phyloP scores from a whole-genome alignment of 345 rosid species.

The Lumnitzera racemosa region DNA sequence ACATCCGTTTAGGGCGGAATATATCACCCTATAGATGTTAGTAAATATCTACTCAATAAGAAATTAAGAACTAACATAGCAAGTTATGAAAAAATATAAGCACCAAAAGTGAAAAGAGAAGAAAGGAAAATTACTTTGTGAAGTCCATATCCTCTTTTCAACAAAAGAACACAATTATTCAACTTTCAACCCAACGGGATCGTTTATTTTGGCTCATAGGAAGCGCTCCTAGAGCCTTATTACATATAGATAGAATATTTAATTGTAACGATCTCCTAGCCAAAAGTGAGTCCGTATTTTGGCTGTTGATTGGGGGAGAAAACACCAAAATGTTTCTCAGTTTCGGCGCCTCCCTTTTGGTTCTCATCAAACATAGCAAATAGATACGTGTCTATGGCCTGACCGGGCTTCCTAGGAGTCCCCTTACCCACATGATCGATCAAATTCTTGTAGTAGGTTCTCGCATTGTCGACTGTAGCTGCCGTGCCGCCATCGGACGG shows the following conservation, averaged over 20 bases:
- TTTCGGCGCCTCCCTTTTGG: conserved; percentile 8
- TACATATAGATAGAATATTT: neutral
- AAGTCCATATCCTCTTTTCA: too few relatives aligned
- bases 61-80: conserved; percentile 5
- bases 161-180: too few relatives aligned
- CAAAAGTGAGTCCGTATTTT: conserved; percentile 11
- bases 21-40: conserved; percentile 7
- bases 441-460: conserved; percentile 17
- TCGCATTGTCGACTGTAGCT: conserved; percentile 13
- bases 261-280: neutral
- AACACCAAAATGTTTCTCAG: conserved; percentile 31
- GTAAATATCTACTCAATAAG: too few relatives aligned
- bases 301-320: conserved; percentile 20
- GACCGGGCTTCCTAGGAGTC: conserved; percentile 28
- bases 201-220: too few relatives aligned
- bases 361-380: conserved; percentile 38
- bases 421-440: conserved; percentile 23
- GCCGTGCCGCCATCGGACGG: conserved; percentile 16
- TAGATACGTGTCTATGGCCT: conserved; percentile 23
- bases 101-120: too few relatives aligned
- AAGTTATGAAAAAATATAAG: too few relatives aligned
- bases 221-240: too few relatives aligned
- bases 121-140: too few relatives aligned
- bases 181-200: too few relatives aligned
- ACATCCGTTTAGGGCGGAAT: too few relatives aligned